phyloP scores from a whole-genome alignment of 2,329 filamentous ascomycete genomes.

The Alternaria viburni region DNA sequence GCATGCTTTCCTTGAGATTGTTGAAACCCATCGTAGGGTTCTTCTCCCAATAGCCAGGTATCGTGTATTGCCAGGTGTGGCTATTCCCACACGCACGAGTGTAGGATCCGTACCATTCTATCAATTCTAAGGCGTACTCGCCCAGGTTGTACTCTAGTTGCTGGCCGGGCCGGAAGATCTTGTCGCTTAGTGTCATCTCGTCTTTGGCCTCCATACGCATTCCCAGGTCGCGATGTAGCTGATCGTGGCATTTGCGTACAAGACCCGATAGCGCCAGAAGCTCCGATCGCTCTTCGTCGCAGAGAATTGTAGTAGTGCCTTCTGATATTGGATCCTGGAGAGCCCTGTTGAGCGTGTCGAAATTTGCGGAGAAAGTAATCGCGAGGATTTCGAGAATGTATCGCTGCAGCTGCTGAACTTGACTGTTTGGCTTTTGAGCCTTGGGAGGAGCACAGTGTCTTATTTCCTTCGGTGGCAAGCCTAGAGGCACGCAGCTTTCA shows the following conservation, averaged over 20 bases:
- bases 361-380: background rate
- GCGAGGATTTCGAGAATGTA: background rate
- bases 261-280: background rate
- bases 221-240: background rate
- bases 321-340: background rate
- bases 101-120: background rate
- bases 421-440: too few relatives aligned
- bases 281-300: background rate
- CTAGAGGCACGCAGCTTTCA: background rate
- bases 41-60: background rate
- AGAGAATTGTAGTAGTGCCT: background rate
- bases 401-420: background rate
- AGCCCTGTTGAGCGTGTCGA: background rate
- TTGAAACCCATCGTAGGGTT: background rate
- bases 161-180: background rate
- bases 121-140: background rate
- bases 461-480: background rate
- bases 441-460: too few relatives aligned
- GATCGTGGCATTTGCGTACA: background rate
- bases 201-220: background rate
- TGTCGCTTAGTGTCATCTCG: background rate
- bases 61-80: background rate
- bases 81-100: too few relatives aligned
- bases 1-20: background rate
- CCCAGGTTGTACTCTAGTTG: background rate